Evolutionary conservation across 2,329 filamentous ascomycete genomes (phyloP).

Genomic region (Thelonectria discophora): DNA sequence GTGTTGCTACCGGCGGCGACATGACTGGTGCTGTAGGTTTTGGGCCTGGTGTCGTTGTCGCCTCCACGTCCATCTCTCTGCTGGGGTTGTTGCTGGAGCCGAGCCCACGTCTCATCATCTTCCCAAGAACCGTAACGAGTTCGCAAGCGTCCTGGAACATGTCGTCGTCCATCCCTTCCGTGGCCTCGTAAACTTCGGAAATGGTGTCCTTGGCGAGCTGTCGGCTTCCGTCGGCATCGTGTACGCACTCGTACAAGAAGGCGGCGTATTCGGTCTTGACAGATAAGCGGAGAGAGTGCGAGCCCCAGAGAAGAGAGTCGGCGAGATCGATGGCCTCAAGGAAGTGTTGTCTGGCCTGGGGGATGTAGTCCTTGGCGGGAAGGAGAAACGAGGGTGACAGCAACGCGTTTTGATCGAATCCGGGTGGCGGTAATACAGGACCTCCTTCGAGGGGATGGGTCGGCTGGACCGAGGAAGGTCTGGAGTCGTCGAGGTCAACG

Average conservation of each 20-base stretch:
- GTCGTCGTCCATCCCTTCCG: conserved; percentile 93
- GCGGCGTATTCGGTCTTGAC: conserved; percentile 93
- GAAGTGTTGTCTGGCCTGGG: conserved; percentile 83
- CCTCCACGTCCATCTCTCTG: conserved; percentile 43
- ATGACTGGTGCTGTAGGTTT: conserved; percentile 35
- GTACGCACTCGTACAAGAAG: conserved; percentile 91
- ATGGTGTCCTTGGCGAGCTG: conserved; percentile 84
- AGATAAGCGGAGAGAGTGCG: conserved; percentile 87
- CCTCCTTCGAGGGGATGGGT: conserved; percentile 65
- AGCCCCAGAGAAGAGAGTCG: conserved; percentile 80
- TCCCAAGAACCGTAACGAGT: conserved; percentile 84
- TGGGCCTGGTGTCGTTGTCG: conserved; percentile 37
- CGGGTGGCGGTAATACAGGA: conserved; percentile 65
- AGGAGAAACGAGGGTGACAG: conserved; percentile 78
- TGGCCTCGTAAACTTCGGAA: conserved; percentile 87
- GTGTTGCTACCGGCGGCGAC: conserved; percentile 31
- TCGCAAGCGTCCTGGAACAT: conserved; percentile 94
- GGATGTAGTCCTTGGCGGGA: conserved; percentile 81
- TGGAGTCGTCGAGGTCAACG: conserved; percentile 54
- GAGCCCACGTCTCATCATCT: conserved; percentile 84
- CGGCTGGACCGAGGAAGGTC: conserved; percentile 57
- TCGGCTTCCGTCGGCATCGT: conserved; percentile 80
- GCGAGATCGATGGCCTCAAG: conserved; percentile 78
- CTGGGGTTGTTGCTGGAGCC: conserved; percentile 49
- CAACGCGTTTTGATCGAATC: conserved; percentile 55